Evolutionary conservation across 2,329 filamentous ascomycete genomes (phyloP).

Genomic region (Hypocreales sp.): DNA sequence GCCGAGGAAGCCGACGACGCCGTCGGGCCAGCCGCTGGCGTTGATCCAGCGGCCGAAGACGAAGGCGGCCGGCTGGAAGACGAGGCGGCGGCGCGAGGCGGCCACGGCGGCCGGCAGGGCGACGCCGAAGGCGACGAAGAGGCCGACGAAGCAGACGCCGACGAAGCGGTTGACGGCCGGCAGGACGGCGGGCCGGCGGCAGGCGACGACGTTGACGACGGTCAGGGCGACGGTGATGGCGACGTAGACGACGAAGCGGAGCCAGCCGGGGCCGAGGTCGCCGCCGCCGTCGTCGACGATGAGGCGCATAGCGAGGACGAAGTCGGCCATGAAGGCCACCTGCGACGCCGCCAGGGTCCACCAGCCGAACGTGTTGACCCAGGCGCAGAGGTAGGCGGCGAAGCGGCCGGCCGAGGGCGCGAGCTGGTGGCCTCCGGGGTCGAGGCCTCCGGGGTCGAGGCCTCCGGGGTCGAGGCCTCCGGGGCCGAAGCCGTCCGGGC

Average conservation of each 20-base stretch:
- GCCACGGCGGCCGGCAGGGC: conserved; percentile 37
- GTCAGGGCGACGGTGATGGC: conserved; percentile 32
- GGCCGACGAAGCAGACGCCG: conserved; percentile 31
- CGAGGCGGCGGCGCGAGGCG: conserved; percentile 21
- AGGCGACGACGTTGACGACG: conserved; percentile 32
- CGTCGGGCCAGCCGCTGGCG: conserved; percentile 33
- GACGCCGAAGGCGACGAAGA: conserved; percentile 36
- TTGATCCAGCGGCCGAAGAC: conserved; percentile 34
- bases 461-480: not conserved
- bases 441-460: not conserved
- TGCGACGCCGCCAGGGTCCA: conserved; percentile 39
- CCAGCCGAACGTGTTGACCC: conserved; percentile 46
- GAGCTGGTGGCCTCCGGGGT: not conserved
- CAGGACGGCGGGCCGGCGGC: conserved; percentile 22
- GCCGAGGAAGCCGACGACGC: conserved; percentile 41
- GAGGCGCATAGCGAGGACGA: conserved; percentile 39
- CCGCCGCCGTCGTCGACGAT: conserved; percentile 33
- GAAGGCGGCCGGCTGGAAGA: conserved; percentile 32
- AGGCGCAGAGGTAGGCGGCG: conserved; percentile 39
- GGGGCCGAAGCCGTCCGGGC: conserved; percentile 8
- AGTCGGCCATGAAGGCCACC: conserved; percentile 41
- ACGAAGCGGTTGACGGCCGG: conserved; percentile 41
- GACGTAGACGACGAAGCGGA: conserved; percentile 38
- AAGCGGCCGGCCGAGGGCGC: conserved; percentile 24
- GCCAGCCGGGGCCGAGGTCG: conserved; percentile 29